Evolutionary conservation across 257 asterid species (phyloP).

Genomic region (Orobanche coerulescens): DNA sequence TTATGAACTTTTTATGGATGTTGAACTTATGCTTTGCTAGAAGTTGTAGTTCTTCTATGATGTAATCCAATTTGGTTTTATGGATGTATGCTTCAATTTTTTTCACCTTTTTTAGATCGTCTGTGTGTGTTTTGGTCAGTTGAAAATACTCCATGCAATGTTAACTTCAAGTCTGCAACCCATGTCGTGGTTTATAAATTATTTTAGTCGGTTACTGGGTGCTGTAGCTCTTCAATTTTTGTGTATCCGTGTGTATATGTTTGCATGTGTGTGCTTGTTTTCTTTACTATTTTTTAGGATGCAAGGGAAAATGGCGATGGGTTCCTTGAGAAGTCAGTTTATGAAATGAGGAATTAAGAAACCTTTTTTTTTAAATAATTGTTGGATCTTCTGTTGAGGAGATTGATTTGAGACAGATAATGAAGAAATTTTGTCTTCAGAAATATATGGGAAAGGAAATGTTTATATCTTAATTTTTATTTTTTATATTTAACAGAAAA

Average conservation of each 20-base stretch:
- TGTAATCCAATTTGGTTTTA: too few relatives aligned
- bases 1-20: too few relatives aligned
- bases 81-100: not conserved
- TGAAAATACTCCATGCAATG: not conserved
- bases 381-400: not conserved
- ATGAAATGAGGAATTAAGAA: not conserved
- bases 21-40: too few relatives aligned
- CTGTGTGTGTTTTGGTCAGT: not conserved
- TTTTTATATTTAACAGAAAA: too few relatives aligned
- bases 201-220: not conserved
- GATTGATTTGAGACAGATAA: not conserved
- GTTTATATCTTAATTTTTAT: too few relatives aligned
- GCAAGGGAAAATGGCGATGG: constrained; percentile 12
- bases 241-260: not conserved
- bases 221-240: not conserved
- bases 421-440: not conserved
- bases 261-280: not conserved
- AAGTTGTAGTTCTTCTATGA: too few relatives aligned
- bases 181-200: not conserved
- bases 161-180: not conserved
- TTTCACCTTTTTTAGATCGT: not conserved
- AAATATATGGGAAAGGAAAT: not conserved
- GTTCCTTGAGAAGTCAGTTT: constrained; percentile 1
- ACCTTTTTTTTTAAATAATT: not conserved
- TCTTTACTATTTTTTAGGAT: not conserved